Evolutionary conservation across 371 early-diverging fungal genomes (phyloP).

Genomic region (Circinella minor): DNA sequence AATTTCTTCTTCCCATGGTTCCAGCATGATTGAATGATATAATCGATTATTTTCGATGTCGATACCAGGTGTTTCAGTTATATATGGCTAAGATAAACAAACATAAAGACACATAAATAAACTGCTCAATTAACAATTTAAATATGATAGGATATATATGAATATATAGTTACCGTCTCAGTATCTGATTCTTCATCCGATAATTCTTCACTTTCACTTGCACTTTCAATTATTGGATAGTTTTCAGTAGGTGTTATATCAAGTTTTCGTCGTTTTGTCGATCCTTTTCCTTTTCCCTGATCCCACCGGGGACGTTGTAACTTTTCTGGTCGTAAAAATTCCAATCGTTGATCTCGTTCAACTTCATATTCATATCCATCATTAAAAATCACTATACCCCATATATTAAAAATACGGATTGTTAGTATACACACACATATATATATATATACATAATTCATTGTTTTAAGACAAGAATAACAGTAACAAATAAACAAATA

Average conservation of each 20-base stretch:
- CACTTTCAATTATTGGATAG: slow-evolving; percentile 4
- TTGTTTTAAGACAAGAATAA: neutral
- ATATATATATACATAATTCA: no score
- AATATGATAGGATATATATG: neutral
- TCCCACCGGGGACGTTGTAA: slow-evolving; percentile 24
- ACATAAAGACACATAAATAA: neutral
- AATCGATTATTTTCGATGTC: slow-evolving; percentile 35
- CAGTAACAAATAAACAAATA: neutral
- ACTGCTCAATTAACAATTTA: neutral
- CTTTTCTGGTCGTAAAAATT: slow-evolving; percentile 39
- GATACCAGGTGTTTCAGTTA: slow-evolving; percentile 1
- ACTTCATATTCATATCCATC: slow-evolving; percentile 53
- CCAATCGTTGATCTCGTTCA: slow-evolving; percentile 42
- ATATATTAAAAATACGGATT: no score
- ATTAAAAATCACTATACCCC: slow-evolving; percentile 34
- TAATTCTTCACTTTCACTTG: neutral
- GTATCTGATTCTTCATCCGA: slow-evolving; percentile 6
- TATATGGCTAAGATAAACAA: neutral
- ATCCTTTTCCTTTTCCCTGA: slow-evolving; percentile 8
- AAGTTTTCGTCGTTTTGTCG: slow-evolving; percentile 34
- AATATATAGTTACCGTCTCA: slow-evolving; percentile 6
- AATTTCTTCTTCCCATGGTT: slow-evolving; percentile 85
- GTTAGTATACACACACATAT: no score
- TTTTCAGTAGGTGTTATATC: slow-evolving; percentile 18
- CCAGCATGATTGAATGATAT: slow-evolving; percentile 70